These are phyloP conservation scores for Botryotinia globosa DNA, from an alignment of 2,329 filamentous ascomycete genomes.

Conservation along the genomic window DNA sequence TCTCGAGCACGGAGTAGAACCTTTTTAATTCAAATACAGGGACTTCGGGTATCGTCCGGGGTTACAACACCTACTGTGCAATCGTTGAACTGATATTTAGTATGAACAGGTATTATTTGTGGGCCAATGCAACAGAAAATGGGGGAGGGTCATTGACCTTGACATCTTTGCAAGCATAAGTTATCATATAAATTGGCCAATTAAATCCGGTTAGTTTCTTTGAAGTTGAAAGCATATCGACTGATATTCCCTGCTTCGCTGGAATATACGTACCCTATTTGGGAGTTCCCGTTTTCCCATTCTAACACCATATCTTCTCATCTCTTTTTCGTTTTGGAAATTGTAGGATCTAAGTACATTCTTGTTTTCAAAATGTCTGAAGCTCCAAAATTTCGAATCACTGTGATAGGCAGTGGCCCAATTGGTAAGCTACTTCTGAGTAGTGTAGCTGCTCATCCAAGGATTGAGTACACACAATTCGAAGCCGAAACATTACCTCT, in stretches of 20 bases:
- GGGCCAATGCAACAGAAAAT: not conserved
- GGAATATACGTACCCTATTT: not conserved
- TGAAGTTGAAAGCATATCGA: not conserved
- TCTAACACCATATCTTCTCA: not conserved
- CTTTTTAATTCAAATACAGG: not conserved
- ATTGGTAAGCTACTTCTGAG: slow-evolving; percentile 23
- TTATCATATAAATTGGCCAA: not conserved
- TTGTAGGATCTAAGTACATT: not conserved
- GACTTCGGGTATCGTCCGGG: not conserved
- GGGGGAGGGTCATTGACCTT: not conserved
- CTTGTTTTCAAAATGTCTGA: not conserved
- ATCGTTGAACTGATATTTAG: not conserved
- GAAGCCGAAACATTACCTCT: slow-evolving; percentile 22
- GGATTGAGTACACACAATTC: slow-evolving; percentile 18
- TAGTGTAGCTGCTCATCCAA: slow-evolving; percentile 19
- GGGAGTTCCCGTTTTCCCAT: not conserved
- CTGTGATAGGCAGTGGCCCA: slow-evolving; percentile 22
- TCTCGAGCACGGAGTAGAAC: not conserved
- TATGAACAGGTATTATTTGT: not conserved
- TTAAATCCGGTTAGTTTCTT: not conserved
- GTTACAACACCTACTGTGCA: not conserved
- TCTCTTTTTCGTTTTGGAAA: not conserved
- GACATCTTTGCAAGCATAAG: not conserved
- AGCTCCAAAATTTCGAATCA: slow-evolving; percentile 20
- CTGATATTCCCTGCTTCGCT: not conserved